Evolutionary conservation across 2,329 filamentous ascomycete species (phyloP), one percentile per base, ranked within the genome.

Genomic region (Colletotrichum tropicale): DNA sequence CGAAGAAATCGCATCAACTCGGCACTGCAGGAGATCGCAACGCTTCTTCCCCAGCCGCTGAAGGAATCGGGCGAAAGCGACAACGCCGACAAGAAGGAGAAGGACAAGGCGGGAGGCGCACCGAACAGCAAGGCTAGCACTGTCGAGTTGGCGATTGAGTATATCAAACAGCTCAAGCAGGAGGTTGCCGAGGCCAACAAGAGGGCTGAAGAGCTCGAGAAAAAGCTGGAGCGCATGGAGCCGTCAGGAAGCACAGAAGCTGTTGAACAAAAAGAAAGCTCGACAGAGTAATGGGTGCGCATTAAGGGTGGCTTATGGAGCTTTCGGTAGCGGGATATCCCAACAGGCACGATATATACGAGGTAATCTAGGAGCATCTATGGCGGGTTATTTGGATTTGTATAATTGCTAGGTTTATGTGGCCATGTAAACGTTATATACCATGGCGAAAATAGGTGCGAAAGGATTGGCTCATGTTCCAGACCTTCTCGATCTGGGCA

Each of bases 131-230:
- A 98, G 84, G 97, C 97, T 2, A 98, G 95, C 79, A 98, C 98
- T 1, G 97, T 99, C n/a, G 97, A 99, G 85, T 93, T 95, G 85
- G 97, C 97, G 2, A 98, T 98, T 80, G 93, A 96, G 73, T 98
- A 98, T 82, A 98, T 99, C 86, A 96, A 95, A 84, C 90, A 93
- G 76, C 85, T 99, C 76, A 93, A 98, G 84, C 87, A 91, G 79
- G 94, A 98, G 82, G 87, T 95, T 18, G 90, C 89, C 4, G 90
- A 92, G 38, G 92, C 93, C 26, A 93, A 92, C 67, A 87, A 86
- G 76, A 87, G 92, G 79, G 91, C 96, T 16, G 89, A 90, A 28
- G 89, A 90, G 71, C 91, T 94, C 18, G 94, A 95, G 81, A 90
- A 89, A 79, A 92, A 91, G 82, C 81, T 95, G 66, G 81, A 80